Evolutionary conservation across 202 grass and related monocot genomes (phyloP).

Genomic region (Schoenoplectus triqueter): DNA sequence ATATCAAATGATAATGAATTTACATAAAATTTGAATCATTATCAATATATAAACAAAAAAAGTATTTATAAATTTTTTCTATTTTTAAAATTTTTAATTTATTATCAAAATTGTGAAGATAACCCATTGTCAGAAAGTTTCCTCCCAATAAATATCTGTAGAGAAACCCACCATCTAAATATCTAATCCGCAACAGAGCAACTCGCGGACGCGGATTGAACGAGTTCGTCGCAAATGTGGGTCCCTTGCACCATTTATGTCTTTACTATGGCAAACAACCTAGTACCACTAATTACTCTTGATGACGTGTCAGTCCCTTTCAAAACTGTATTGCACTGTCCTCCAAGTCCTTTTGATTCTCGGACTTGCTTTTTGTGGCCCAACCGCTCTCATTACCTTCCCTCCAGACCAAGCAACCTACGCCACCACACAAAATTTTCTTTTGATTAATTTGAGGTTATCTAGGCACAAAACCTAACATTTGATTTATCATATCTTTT

Average conservation of each 20-base stretch:
- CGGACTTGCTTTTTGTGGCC: conserved; percentile 37
- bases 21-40: no score
- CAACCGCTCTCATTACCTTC: neutral
- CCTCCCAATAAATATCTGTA: neutral
- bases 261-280: conserved; percentile 39
- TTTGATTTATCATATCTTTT: neutral
- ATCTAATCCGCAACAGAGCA: neutral
- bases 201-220: neutral
- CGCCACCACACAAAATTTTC: neutral
- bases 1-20: no score
- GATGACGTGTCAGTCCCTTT: neutral
- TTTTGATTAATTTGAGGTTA: neutral
- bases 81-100: no score
- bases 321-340: neutral
- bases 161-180: no score
- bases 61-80: no score
- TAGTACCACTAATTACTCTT: conserved; percentile 42
- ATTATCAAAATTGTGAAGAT: no score
- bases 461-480: neutral
- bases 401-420: conserved; percentile 5
- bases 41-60: no score
- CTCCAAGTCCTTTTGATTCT: conserved; percentile 29
- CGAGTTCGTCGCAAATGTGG: conserved; percentile 9
- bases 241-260: conserved; percentile 20
- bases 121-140: neutral